Conservation (phyloP, 148 eudicot species). For the Polygonum maritimum region DNA sequence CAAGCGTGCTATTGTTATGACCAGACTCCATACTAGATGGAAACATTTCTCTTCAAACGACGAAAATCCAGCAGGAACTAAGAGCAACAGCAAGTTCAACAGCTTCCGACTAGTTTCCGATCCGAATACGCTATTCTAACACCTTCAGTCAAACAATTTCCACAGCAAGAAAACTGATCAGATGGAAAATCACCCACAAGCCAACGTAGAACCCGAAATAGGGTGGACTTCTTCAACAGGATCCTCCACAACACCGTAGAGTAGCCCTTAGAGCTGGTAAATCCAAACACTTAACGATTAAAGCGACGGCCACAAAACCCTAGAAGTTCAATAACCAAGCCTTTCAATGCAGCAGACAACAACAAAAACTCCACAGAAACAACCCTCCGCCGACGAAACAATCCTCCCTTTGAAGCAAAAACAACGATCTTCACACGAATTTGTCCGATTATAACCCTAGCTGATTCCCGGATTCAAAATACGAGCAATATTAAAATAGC, state of each 20-base stretch:
- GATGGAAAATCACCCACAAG: background rate
- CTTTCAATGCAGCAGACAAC: background rate
- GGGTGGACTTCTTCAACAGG: constrained; percentile 26
- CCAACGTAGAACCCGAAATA: background rate
- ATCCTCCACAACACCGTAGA: constrained; percentile 32
- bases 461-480: constrained; percentile 7
- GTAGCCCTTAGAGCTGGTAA: constrained; percentile 24
- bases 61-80: background rate
- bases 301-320: constrained; percentile 13
- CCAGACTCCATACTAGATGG: constrained; percentile 26
- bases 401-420: constrained; percentile 12
- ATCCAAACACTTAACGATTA: constrained; percentile 14
- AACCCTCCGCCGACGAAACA: background rate
- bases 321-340: constrained; percentile 7
- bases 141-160: background rate
- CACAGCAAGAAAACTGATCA: background rate
- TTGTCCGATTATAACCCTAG: background rate
- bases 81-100: constrained; percentile 1
- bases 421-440: constrained; percentile 10
- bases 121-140: background rate
- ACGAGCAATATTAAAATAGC: background rate
- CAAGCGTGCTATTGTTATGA: constrained; percentile 17
- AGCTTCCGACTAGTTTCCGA: background rate
- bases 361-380: background rate
- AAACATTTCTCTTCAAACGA: constrained; percentile 25